Conservation (phyloP, 495 filamentous ascomycete genomes). For the Podospora didyma region DNA sequence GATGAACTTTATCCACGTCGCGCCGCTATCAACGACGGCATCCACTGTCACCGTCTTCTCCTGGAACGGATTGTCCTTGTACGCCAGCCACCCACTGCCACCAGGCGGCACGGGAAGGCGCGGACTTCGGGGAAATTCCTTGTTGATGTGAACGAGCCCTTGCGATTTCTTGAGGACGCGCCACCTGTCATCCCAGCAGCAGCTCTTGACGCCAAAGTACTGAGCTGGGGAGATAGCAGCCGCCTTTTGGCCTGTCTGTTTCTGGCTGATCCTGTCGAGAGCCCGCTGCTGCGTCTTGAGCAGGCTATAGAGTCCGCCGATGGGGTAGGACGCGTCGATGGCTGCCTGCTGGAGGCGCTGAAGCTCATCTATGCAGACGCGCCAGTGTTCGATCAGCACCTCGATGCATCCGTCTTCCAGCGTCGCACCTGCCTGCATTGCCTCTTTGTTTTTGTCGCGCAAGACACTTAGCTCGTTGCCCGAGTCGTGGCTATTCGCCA, state of each 20-base stretch:
- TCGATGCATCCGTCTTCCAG: slow-evolving; percentile 11
- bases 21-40: slow-evolving; percentile 29
- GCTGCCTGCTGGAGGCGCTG: slow-evolving; percentile 17
- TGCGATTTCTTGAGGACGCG: slow-evolving; percentile 26
- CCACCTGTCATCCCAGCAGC: slow-evolving; percentile 30
- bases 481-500: no score
- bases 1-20: slow-evolving; percentile 31
- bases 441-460: no score
- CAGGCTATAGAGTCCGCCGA: slow-evolving; percentile 19
- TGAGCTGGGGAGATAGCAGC: slow-evolving; percentile 18
- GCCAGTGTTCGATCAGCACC: slow-evolving; percentile 20
- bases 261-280: slow-evolving; percentile 23
- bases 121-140: slow-evolving; percentile 27
- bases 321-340: slow-evolving; percentile 9
- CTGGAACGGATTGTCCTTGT: slow-evolving; percentile 24
- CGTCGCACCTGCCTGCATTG: no score
- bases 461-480: no score
- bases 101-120: slow-evolving; percentile 12
- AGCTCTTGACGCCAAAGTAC: slow-evolving; percentile 25
- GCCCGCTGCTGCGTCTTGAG: slow-evolving; percentile 28
- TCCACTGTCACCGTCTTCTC: slow-evolving; percentile 23
- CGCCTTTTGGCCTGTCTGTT: slow-evolving; percentile 1
- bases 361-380: slow-evolving; percentile 23
- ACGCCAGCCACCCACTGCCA: slow-evolving; percentile 21
- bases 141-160: slow-evolving; percentile 29